phyloP scores from a whole-genome alignment of 805 yeast species.

The Teunomyces cretensis region DNA sequence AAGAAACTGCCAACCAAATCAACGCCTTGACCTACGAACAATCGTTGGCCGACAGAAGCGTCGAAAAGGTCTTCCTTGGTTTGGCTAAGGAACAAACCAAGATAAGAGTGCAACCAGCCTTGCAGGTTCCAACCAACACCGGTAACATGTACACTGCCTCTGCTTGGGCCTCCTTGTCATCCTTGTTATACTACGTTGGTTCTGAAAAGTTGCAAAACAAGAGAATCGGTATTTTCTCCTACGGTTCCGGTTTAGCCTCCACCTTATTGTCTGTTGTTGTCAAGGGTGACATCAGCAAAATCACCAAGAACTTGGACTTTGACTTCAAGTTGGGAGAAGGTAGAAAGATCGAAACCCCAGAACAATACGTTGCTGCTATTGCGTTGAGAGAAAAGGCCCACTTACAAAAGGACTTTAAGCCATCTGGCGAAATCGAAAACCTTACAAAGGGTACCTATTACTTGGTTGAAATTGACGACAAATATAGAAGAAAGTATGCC shows the following conservation, averaged over 20 bases:
- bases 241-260: constrained; percentile 97
- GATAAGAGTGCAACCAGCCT: constrained; percentile 74
- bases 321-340: constrained; percentile 60
- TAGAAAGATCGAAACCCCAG: constrained; percentile 71
- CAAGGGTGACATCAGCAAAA: constrained; percentile 73
- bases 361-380: constrained; percentile 77
- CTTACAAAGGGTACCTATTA: constrained; percentile 79
- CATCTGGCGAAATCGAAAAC: constrained; percentile 74
- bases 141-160: constrained; percentile 99
- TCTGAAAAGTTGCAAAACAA: constrained; percentile 73
- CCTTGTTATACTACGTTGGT: constrained; percentile 74
- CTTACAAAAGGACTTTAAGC: constrained; percentile 73
- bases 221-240: constrained; percentile 90
- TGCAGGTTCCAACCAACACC: constrained; percentile 89
- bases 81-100: constrained; percentile 68
- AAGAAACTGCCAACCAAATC: constrained; percentile 52
- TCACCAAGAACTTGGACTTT: constrained; percentile 64
- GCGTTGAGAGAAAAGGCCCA: constrained; percentile 88
- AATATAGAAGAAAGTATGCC: constrained; percentile 79
- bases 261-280: constrained; percentile 79
- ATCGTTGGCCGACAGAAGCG: constrained; percentile 71
- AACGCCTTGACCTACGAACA: constrained; percentile 66
- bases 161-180: constrained; percentile 81
- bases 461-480: constrained; percentile 80
- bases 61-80: constrained; percentile 83